Conservation (phyloP, 176 grass and related monocot genomes). For the bread wheat (Triticum aestivum) region IWGSC_CS_RefSeq_v2.1 NC_057804.1:621541267-621541766, state of each 20-base stretch:
- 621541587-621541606: background rate
- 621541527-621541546: background rate
- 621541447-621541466: constrained; percentile 30
- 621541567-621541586: background rate
- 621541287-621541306: no score
- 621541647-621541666: no score
- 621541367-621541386: background rate
- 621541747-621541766: background rate
- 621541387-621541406: background rate
- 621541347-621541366: background rate
- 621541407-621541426: background rate
- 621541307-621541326: no score
- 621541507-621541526: background rate
- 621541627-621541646: background rate
- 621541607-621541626: background rate
- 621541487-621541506: constrained; percentile 26
- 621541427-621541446: constrained; percentile 11
- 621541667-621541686: no score
- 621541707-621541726: background rate
- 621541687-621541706: no score
- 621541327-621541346: background rate
- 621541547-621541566: constrained; percentile 24
- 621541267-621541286: no score
- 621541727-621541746: background rate
- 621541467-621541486: constrained; percentile 21